A percentile compares a stretch with the other conserved stretches of the same genome.
Evolutionary conservation across 2,329 filamentous ascomycete species (phyloP).

Genomic region (Neocatenulostroma microsporum): DNA sequence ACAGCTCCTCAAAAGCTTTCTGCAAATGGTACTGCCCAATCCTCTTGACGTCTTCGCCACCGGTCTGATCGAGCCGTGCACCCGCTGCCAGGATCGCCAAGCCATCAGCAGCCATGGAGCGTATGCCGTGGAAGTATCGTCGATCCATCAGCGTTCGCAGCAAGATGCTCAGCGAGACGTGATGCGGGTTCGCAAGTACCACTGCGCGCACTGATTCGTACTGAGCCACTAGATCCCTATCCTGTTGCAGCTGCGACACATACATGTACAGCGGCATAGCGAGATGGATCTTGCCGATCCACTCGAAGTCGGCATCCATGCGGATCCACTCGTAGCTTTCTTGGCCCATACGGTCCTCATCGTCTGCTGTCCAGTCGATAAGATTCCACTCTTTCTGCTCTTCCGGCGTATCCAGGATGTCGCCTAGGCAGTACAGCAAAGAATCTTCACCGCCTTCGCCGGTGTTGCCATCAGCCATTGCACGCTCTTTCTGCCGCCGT

Average conservation of each 20-base stretch:
- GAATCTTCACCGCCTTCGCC: slow-evolving; percentile 58
- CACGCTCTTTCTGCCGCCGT: slow-evolving; percentile 70
- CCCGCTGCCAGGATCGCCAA: slow-evolving; percentile 56
- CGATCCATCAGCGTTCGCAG: slow-evolving; percentile 82
- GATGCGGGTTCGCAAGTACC: slow-evolving; percentile 50
- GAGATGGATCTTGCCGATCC: slow-evolving; percentile 77
- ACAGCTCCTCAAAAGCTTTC: slow-evolving; percentile 79
- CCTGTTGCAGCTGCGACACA: slow-evolving; percentile 91
- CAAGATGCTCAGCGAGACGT: slow-evolving; percentile 80
- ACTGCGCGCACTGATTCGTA: slow-evolving; percentile 41
- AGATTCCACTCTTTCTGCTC: slow-evolving; percentile 79
- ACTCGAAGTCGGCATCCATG: slow-evolving; percentile 96
- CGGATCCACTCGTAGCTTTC: slow-evolving; percentile 99
- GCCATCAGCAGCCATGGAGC: slow-evolving; percentile 72
- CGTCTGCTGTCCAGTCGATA: slow-evolving; percentile 80
- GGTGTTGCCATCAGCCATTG: slow-evolving; percentile 48
- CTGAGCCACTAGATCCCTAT: slow-evolving; percentile 89
- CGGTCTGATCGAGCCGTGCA: not conserved
- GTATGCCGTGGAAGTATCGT: slow-evolving; percentile 89
- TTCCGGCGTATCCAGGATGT: slow-evolving; percentile 74
- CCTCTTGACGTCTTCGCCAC: slow-evolving; percentile 56
- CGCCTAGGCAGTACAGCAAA: slow-evolving; percentile 83
- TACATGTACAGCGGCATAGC: slow-evolving; percentile 96
- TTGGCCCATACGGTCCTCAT: slow-evolving; percentile 83
- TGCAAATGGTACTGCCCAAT: slow-evolving; percentile 77